phyloP scores from a whole-genome alignment of 2,329 filamentous ascomycete species.

The Tolypocladium ophioglossoides region DNA sequence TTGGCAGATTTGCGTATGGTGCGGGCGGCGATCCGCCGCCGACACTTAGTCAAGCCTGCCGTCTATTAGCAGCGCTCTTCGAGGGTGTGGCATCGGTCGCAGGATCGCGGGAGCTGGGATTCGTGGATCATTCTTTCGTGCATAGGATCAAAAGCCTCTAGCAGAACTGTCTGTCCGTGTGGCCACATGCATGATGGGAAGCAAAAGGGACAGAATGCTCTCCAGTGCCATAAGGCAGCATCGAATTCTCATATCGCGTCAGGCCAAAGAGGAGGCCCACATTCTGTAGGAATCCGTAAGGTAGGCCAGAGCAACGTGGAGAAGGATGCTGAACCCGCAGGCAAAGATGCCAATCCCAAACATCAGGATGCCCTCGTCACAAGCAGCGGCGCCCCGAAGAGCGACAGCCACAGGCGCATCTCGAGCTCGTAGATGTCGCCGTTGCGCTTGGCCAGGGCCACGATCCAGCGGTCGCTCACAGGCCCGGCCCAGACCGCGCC shows the following conservation, averaged over 20 bases:
- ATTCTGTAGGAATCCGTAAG: slow-evolving; percentile 24
- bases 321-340: slow-evolving; percentile 16
- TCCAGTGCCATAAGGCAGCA: neutral
- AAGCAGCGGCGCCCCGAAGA: slow-evolving; percentile 16
- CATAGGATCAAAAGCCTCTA: no score
- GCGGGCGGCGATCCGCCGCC: no score
- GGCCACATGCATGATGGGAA: neutral
- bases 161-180: neutral
- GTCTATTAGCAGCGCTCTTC: slow-evolving; percentile 14
- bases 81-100: slow-evolving; percentile 14
- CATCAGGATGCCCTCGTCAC: slow-evolving; percentile 19
- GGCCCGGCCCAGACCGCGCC: slow-evolving; percentile 25
- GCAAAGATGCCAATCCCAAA: slow-evolving; percentile 11
- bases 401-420: slow-evolving; percentile 30
- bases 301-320: slow-evolving; percentile 24
- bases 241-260: neutral
- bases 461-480: slow-evolving; percentile 24
- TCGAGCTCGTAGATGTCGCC: slow-evolving; percentile 31
- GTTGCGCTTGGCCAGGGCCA: slow-evolving; percentile 23
- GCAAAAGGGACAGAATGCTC: neutral
- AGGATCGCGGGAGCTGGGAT: slow-evolving; percentile 7
- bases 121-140: no score
- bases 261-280: slow-evolving; percentile 6
- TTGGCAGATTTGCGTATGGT: no score
- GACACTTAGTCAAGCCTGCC: slow-evolving; percentile 5